Percentiles rank a stretch among this genome's conserved stretches.
phyloP scores from a whole-genome alignment of 768 basidiomycete genomes.

The Leucogyrophana mollusca region DNA sequence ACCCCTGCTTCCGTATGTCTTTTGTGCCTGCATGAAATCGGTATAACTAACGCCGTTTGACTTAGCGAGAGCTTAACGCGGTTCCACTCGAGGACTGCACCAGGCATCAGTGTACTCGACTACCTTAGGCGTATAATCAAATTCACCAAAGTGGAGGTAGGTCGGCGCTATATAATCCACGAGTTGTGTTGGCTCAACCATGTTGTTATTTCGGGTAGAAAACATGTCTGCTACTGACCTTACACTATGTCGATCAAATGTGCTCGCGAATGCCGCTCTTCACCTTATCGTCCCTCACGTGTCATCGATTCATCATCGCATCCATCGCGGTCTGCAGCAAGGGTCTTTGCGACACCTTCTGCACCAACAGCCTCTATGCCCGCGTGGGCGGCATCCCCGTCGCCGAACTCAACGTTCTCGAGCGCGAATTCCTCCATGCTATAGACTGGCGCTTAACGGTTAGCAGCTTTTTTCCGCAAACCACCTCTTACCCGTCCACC shows the following conservation, averaged over 20 bases:
- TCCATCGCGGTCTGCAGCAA: conserved; percentile 92
- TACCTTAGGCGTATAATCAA: conserved; percentile 92
- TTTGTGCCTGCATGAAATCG: conserved; percentile 15
- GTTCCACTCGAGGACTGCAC: conserved; percentile 93
- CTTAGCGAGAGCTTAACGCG: conserved; percentile 85
- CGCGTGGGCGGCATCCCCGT: conserved; percentile 94
- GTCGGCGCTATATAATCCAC: too few relatives aligned
- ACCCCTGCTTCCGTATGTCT: conserved; percentile 77
- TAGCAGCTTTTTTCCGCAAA: conserved; percentile 40
- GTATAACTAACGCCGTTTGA: conserved; percentile 15
- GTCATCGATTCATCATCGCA: conserved; percentile 96
- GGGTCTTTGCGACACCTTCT: conserved; percentile 93
- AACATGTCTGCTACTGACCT: conserved; percentile 75
- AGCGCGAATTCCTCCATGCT: conserved; percentile 87
- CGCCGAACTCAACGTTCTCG: conserved; percentile 89
- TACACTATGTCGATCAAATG: conserved; percentile 93
- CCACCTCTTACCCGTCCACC: conserved; percentile 3
- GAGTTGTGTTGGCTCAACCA: too few relatives aligned
- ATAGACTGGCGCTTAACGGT: conserved; percentile 97
- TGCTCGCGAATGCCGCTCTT: conserved; percentile 85
- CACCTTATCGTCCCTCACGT: conserved; percentile 93
- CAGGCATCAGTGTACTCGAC: conserved; percentile 84
- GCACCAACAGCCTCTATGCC: conserved; percentile 92
- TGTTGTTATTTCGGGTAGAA: conserved; percentile 42
- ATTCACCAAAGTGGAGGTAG: conserved; percentile 94